phyloP scores from a whole-genome alignment of 2,329 filamentous ascomycete species.

The Ceratocystis albifundus region DNA sequence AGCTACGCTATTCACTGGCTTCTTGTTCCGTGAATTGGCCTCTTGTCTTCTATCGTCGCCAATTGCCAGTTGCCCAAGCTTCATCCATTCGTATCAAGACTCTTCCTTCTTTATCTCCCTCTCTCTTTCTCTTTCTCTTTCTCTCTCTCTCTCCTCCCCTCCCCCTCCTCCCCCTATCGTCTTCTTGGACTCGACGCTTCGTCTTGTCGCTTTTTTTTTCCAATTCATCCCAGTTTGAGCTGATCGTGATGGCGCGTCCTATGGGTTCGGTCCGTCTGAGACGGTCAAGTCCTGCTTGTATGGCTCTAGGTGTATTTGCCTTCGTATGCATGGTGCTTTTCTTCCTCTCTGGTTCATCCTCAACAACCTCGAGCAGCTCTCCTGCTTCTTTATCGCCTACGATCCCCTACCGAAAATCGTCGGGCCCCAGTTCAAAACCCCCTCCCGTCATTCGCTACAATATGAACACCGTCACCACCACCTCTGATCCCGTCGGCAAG shows the following conservation, averaged over 20 bases:
- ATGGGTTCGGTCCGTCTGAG: conserved; percentile 60
- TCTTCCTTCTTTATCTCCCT: not conserved
- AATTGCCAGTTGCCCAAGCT: not conserved
- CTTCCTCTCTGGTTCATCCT: conserved; percentile 38
- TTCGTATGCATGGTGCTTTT: conserved; percentile 61
- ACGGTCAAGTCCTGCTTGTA: conserved; percentile 65
- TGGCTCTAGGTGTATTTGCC: conserved; percentile 57
- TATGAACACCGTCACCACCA: conserved; percentile 87
- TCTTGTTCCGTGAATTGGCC: conserved; percentile 15
- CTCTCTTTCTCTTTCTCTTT: not conserved
- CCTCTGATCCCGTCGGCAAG: conserved; percentile 62
- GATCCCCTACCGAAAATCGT: conserved; percentile 53
- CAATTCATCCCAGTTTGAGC: not conserved
- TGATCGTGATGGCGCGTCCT: conserved; percentile 41
- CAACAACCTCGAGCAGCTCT: conserved; percentile 35
- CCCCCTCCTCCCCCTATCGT: not conserved
- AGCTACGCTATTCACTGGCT: not conserved
- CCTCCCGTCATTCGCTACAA: conserved; percentile 87
- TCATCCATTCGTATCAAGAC: not conserved
- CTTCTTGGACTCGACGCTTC: not conserved
- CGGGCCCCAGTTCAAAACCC: conserved; percentile 36
- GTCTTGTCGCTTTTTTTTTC: conserved; percentile 1
- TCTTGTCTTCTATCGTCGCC: conserved; percentile 3
- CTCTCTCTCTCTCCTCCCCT: not conserved
- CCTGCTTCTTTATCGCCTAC: conserved; percentile 25